Conservation (phyloP, 2,329 filamentous ascomycete genomes). For the Dothideomycetes sp. region DNA sequence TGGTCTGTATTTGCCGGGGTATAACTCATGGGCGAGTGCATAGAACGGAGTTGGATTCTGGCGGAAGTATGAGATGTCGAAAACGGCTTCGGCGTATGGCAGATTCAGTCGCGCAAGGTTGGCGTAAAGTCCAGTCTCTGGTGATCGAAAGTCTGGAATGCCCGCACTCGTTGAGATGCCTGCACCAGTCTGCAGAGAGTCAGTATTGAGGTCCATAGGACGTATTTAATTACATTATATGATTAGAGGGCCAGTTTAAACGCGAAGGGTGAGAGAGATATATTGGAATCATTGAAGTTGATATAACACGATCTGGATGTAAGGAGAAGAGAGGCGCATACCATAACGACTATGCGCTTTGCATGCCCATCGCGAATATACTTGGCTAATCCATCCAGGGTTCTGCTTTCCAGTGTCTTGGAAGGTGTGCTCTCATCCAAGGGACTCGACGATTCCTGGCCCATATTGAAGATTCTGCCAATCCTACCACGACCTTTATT, state of each 20-base stretch:
- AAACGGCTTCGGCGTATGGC: slow-evolving; percentile 84
- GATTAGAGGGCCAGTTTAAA: neutral
- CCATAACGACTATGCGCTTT: slow-evolving; percentile 71
- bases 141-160: slow-evolving; percentile 91
- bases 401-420: slow-evolving; percentile 57
- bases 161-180: slow-evolving; percentile 67
- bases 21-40: slow-evolving; percentile 79
- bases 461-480: slow-evolving; percentile 54
- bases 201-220: too few relatives aligned
- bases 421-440: slow-evolving; percentile 58
- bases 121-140: slow-evolving; percentile 85
- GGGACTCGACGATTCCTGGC: slow-evolving; percentile 66
- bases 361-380: slow-evolving; percentile 64
- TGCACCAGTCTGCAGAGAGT: slow-evolving; percentile 56
- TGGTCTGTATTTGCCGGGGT: slow-evolving; percentile 79
- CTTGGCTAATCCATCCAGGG: slow-evolving; percentile 65
- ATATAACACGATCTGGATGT: too few relatives aligned
- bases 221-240: neutral
- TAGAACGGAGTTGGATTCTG: slow-evolving; percentile 84
- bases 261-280: too few relatives aligned
- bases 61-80: slow-evolving; percentile 85
- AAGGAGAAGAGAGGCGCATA: slow-evolving; percentile 24
- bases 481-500: slow-evolving; percentile 21
- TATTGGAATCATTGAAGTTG: too few relatives aligned
- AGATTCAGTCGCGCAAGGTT: slow-evolving; percentile 81